These are phyloP conservation scores for Osmozyma mogii DNA, from an alignment of 805 yeast genomes.

Conservation along the genomic window DNA sequence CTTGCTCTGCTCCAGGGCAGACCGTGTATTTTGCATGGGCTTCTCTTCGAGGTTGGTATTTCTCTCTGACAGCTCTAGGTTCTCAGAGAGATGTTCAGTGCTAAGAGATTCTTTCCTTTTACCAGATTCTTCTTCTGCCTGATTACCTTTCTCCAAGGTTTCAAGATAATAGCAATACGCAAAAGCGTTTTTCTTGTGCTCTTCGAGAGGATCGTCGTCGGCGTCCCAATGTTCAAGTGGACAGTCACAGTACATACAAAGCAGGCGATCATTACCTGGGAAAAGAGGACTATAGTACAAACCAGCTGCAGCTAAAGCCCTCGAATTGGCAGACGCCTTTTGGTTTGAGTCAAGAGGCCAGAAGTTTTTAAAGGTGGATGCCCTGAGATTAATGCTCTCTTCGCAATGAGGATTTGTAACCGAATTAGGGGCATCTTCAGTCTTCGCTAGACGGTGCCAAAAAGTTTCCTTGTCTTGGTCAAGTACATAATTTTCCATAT, in stretches of 20 bases:
- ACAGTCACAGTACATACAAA: slow-evolving; percentile 23
- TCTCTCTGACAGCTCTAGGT: no score
- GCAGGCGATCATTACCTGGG: slow-evolving; percentile 25
- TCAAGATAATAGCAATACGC: slow-evolving; percentile 24
- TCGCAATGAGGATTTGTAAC: slow-evolving; percentile 9
- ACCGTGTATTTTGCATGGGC: neutral
- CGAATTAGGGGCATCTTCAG: slow-evolving; percentile 2
- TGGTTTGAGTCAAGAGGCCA: slow-evolving; percentile 9
- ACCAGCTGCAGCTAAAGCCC: slow-evolving; percentile 37
- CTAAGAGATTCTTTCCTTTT: no score
- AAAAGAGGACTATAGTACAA: slow-evolving; percentile 27
- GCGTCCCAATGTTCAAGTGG: slow-evolving; percentile 45
- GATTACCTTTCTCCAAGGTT: neutral
- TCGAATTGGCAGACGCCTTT: slow-evolving; percentile 5
- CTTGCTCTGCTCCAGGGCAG: neutral
- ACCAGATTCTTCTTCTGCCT: neutral
- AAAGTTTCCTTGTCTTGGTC: slow-evolving; percentile 6
- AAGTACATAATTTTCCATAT: slow-evolving; percentile 4
- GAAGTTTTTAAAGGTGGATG: slow-evolving; percentile 9
- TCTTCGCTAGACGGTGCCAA: slow-evolving; percentile 7
- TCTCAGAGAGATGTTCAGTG: neutral
- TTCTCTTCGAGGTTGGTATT: no score
- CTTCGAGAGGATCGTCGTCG: slow-evolving; percentile 53
- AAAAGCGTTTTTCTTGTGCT: slow-evolving; percentile 34
- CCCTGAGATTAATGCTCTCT: slow-evolving; percentile 9